A percentile compares a stretch with the other conserved stretches of the same genome.
Conservation (phyloP, 1,139 yeast genomes). For the Geotrichum restrictum region DNA sequence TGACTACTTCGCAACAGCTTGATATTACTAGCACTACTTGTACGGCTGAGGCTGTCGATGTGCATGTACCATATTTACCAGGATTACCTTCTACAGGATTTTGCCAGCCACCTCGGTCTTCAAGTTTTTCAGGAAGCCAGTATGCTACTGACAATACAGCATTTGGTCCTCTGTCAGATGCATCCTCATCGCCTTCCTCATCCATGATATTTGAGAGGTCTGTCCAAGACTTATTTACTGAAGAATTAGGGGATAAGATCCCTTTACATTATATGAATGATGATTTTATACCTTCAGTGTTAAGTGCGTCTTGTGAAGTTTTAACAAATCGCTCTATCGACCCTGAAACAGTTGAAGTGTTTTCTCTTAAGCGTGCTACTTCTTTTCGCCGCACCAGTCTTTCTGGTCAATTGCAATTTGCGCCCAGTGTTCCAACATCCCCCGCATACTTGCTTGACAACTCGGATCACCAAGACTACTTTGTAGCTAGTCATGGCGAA, state of each 20-base stretch:
- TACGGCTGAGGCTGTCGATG: neutral
- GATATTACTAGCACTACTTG: neutral
- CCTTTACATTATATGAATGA: slow-evolving; percentile 54
- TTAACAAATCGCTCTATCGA: slow-evolving; percentile 55
- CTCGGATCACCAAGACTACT: neutral
- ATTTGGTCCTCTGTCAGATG: neutral
- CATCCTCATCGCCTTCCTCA: slow-evolving; percentile 25
- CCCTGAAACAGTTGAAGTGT: slow-evolving; percentile 65
- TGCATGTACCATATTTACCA: neutral
- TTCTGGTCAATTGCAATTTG: slow-evolving; percentile 2
- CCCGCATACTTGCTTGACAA: neutral
- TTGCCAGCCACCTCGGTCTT: neutral
- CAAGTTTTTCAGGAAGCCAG: neutral
- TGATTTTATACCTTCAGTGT: slow-evolving; percentile 76
- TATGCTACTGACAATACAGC: neutral
- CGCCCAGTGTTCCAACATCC: neutral
- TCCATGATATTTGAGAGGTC: slow-evolving; percentile 43
- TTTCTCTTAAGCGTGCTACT: slow-evolving; percentile 48
- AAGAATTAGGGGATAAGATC: slow-evolving; percentile 27
- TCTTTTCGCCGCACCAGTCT: slow-evolving; percentile 13
- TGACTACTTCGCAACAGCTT: neutral
- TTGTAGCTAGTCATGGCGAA: neutral
- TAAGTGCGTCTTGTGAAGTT: slow-evolving; percentile 71
- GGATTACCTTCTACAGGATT: neutral
- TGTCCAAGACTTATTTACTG: slow-evolving; percentile 35